phyloP scores from a whole-genome alignment of 495 filamentous ascomycete species.

The Venustampulla echinocandica region DNA sequence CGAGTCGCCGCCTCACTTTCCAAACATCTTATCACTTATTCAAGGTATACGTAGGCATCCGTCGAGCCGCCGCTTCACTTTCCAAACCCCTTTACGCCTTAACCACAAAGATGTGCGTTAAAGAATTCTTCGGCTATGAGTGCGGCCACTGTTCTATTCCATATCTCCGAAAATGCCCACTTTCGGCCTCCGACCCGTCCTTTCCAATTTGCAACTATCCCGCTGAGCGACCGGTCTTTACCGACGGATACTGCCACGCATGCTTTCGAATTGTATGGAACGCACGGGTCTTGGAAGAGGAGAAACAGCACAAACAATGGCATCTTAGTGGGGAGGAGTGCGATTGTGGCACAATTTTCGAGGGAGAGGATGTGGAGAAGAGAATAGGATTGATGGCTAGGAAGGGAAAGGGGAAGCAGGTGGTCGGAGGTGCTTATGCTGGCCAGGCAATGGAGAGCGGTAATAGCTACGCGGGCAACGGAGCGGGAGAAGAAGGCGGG shows the following conservation, averaged over 20 bases:
- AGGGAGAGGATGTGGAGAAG: constrained; percentile 8
- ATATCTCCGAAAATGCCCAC: constrained; percentile 14
- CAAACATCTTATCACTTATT: too few relatives aligned
- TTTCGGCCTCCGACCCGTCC: constrained; percentile 4
- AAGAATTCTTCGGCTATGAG: constrained; percentile 18
- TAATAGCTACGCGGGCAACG: neutral
- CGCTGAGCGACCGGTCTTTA: constrained; percentile 13
- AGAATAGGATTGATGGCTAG: neutral
- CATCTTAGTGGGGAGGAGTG: constrained; percentile 13
- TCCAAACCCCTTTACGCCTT: neutral
- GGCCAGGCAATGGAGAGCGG: neutral
- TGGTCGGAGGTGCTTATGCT: neutral
- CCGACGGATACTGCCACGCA: constrained; percentile 13
- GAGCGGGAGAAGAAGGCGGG: neutral
- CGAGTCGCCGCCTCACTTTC: too few relatives aligned
- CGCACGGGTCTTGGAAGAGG: constrained; percentile 11
- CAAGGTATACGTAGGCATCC: too few relatives aligned
- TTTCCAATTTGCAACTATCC: constrained; percentile 18
- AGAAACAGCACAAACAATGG: constrained; percentile 14
- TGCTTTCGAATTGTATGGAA: constrained; percentile 23
- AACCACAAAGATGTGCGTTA: constrained; percentile 22
- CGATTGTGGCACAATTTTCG: constrained; percentile 18
- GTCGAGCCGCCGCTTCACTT: neutral
- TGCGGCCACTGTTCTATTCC: constrained; percentile 24
- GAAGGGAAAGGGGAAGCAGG: constrained; percentile 1